Conservation (phyloP, 1,284 basidiomycete genomes). For the Athelia psychrophila region DNA sequence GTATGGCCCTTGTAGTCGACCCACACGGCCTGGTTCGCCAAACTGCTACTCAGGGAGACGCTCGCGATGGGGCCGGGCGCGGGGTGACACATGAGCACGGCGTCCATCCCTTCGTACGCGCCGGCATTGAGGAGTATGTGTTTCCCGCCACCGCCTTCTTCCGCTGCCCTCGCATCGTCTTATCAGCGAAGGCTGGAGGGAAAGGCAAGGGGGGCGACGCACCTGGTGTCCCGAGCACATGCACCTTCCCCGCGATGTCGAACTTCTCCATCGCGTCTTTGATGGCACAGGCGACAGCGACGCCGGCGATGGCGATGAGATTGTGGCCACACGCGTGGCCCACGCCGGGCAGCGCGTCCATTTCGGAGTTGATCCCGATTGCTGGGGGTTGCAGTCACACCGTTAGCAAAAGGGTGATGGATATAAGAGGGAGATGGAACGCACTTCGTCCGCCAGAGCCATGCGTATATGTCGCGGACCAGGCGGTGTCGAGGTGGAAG, state of each 20-base stretch:
- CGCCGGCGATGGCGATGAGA: conserved; percentile 71
- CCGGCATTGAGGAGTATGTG: conserved; percentile 57
- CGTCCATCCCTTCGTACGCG: conserved; percentile 65
- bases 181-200: neutral
- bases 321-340: conserved; percentile 82
- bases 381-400: conserved; percentile 14
- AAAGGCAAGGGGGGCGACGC: conserved; percentile 5
- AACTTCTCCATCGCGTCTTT: conserved; percentile 57
- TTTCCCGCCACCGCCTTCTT: conserved; percentile 76
- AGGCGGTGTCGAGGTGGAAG: conserved; percentile 66
- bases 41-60: conserved; percentile 47
- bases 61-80: conserved; percentile 55
- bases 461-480: conserved; percentile 59
- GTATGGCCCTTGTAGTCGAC: conserved; percentile 60
- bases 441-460: conserved; percentile 46
- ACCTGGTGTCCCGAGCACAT: conserved; percentile 76
- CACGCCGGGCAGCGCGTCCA: conserved; percentile 60
- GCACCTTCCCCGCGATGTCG: conserved; percentile 60
- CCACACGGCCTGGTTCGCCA: conserved; percentile 47
- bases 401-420: no score
- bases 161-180: conserved; percentile 41
- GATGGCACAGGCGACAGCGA: conserved; percentile 64
- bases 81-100: conserved; percentile 69
- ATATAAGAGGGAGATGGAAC: no score
- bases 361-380: conserved; percentile 76